Base-by-base conservation (phyloP, 208 protist species). In the Leishmania gerbilli region DNA sequence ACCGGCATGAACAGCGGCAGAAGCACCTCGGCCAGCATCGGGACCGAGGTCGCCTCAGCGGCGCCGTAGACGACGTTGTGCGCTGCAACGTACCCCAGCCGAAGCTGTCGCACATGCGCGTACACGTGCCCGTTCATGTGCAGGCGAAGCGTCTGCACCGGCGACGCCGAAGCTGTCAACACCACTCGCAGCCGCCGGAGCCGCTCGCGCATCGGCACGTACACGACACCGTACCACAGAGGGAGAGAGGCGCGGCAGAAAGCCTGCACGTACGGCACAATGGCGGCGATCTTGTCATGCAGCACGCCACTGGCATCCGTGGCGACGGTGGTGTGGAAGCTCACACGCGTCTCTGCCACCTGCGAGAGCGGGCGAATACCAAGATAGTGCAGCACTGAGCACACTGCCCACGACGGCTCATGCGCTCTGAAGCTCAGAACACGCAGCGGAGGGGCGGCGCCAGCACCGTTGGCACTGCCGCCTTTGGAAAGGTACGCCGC, bases 1-100 rank as follows among this genome's bases (percentile, higher is more conserved):
- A 79, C 4, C 3, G 84, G 84, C 24, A 90, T 75, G 71, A 96
- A 95, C 21, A 97, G 58, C 42, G 77, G 74, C 72, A 84, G 65
- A 77, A 88, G 79, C 4, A 82, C 88, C 8, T 90, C 86, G 7
- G 92, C 82, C 37, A 88, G 76, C 79, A 94, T 81, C 58, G 58
- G 79, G 9, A 87, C 71, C 6, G 88, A 81, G 71, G 89, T 89
- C 62, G 84, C 78, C 65, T 87, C 91, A 24, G 88, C 82, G 2
- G 64, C 84, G 40, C 90, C 91, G 82, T 96, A 97, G 17, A 97
- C 37, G 24, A 89, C 88, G 85, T 95, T 90, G 81, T 95, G 91
- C 62, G 84, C 84, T n/a, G 76, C 79, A 6, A 97, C 84, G 83
- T 97, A 97, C 65, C 78, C 64, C 7, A 91, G 85, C 15, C 83